Evolutionary conservation across 2,329 filamentous ascomycete species (phyloP).

Genomic region (Aspergillus sp.): DNA sequence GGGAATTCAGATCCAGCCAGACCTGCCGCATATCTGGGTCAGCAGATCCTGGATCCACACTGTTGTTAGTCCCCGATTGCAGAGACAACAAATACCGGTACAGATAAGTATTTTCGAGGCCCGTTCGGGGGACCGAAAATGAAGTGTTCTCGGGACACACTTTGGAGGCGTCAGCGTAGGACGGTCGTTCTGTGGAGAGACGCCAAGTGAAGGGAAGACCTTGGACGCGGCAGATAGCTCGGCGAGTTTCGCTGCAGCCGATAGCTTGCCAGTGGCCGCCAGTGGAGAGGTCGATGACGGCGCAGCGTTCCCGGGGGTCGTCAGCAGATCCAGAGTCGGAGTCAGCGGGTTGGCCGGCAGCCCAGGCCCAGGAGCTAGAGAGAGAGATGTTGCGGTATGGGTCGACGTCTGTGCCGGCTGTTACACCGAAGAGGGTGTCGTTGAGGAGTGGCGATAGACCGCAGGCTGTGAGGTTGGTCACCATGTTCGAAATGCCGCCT

Average conservation of each 20-base stretch:
- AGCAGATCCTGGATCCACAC: constrained; percentile 17
- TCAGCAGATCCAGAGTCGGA: constrained; percentile 24
- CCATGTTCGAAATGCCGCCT: constrained; percentile 24
- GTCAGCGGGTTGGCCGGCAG: constrained; percentile 47
- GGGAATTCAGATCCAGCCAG: constrained; percentile 55
- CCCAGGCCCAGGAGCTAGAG: constrained; percentile 54
- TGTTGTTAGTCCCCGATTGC: constrained; percentile 17
- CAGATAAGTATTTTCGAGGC: constrained; percentile 56
- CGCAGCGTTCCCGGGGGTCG: constrained; percentile 44
- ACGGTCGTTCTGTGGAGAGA: constrained; percentile 36
- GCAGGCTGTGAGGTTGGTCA: constrained; percentile 43
- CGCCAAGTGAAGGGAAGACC: constrained; percentile 51
- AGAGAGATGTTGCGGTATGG: constrained; percentile 45
- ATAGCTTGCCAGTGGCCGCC: constrained; percentile 51
- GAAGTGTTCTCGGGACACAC: constrained; percentile 43
- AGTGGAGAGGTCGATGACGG: constrained; percentile 43
- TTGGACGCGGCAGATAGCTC: constrained; percentile 49
- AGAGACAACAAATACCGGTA: constrained; percentile 30
- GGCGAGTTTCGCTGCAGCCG: constrained; percentile 46
- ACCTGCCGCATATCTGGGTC: constrained; percentile 30
- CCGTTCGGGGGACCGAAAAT: constrained; percentile 53
- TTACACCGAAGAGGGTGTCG: constrained; percentile 43
- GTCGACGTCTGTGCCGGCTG: constrained; percentile 40
- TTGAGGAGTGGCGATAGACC: constrained; percentile 56
- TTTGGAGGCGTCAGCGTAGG: constrained; percentile 38